Evolutionary conservation across 768 basidiomycete species (phyloP), one percentile per base, ranked within the genome.

Genomic region (Polyporus arcularius): DNA sequence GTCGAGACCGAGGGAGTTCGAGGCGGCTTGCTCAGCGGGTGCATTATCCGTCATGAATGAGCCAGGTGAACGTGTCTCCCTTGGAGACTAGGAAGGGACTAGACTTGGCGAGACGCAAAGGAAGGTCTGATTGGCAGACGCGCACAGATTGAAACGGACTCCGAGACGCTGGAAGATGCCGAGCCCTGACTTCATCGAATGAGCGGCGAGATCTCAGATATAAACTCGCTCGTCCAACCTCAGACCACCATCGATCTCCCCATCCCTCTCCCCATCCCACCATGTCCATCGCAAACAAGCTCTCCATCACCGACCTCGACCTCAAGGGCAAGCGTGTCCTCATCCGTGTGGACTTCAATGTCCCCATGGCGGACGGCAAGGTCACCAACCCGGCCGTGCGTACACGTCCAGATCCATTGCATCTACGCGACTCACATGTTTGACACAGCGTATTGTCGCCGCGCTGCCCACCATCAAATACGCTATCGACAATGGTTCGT

Each of bases 331-430:
- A 91, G 75, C 90, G 92, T 65, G 92, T 95, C 67, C 89, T 96
- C 71, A 92, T 96, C 72, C 90, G 94, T 67, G 95, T 96, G 66
- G 94, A 96, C 80, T 96, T 96, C 81, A 96, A 96, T 73, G 94
- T 96, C 61, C 94, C 94, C 63, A 88, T 93, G 78, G 84, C 89
- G 69, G 89, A 93, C 72, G 90, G 89, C 51, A 88, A 88, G 72
- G 95, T 98, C 82, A 96, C 96, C 47, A 99, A 98, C 79, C 89
- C 94, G 65, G 95, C 95, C 57, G 96, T 97, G 73, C 64, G 94
- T 80, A 46, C 55, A 60, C 52, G 45, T 50, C 61, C 42, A 50
- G 52, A 68, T 61, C 53, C 47, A 28, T 58, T 32, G 11, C 16
- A 41, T 59, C 55, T 55, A 57, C 62, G 31, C 53, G 57, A 62